A percentile compares a stretch with the other conserved stretches of the same genome.
Conservation (phyloP, 148 eudicot species). For the Vaccinium myrtillus region DNA sequence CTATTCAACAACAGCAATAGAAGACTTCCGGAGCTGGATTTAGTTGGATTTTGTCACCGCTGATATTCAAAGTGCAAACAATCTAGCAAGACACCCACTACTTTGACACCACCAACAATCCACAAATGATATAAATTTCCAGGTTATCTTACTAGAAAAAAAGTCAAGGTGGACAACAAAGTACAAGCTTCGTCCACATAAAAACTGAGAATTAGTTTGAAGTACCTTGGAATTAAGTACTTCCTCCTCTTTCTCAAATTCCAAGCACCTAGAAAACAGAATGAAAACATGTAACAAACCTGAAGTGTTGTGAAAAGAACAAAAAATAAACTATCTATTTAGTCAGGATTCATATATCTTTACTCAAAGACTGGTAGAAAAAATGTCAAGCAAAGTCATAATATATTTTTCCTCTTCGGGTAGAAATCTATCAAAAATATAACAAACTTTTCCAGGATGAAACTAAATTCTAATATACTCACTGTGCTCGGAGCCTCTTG, state of each 20-base stretch:
- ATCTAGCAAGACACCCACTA: too few relatives aligned
- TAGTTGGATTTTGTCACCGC: too few relatives aligned
- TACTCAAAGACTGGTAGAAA: not conserved
- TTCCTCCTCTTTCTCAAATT: constrained; percentile 45
- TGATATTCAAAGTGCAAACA: too few relatives aligned
- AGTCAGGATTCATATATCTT: constrained; percentile 7
- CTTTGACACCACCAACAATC: not conserved
- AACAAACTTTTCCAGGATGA: not conserved
- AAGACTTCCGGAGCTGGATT: too few relatives aligned
- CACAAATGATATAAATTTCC: not conserved
- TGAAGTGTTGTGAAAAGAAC: not conserved
- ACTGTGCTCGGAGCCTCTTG: constrained; percentile 51
- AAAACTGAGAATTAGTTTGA: not conserved
- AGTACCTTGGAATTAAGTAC: constrained; percentile 61
- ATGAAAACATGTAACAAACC: constrained; percentile 6
- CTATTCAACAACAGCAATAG: too few relatives aligned
- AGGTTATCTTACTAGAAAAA: not conserved
- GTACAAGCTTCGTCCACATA: not conserved
- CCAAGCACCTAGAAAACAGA: constrained; percentile 47
- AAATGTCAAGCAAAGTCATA: not conserved
- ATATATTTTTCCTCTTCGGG: not conserved
- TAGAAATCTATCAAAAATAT: not conserved
- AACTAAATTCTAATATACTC: constrained; percentile 29
- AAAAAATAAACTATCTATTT: not conserved
- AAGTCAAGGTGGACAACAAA: not conserved